A percentile compares a stretch with the other conserved stretches of the same genome.
Conservation (phyloP, 139 green algal species). For the Raphidocelis subcapitata region DNA sequence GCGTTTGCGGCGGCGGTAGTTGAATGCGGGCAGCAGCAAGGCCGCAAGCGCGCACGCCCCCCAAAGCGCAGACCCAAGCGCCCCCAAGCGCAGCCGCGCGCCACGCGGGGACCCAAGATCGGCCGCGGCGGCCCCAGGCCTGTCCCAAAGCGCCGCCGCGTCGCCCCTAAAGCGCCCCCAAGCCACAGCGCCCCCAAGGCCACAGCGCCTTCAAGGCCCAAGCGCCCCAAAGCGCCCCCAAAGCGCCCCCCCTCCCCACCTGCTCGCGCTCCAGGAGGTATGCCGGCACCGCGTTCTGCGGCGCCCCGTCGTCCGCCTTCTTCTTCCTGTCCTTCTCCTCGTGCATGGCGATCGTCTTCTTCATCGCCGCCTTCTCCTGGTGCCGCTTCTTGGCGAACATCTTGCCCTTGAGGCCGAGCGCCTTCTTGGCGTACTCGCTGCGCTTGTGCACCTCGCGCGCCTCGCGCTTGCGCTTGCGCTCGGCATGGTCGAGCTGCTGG, state of each 20-base stretch:
- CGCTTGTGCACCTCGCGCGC: constrained; percentile 92
- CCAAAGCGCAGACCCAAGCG: too few species aligned
- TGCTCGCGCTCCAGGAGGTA: constrained; percentile 99
- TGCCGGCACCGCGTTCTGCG: constrained; percentile 88
- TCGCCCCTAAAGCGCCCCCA: too few species aligned
- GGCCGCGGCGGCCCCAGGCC: too few species aligned
- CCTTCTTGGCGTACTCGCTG: constrained; percentile 76
- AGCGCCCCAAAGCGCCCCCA: too few species aligned
- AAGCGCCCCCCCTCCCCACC: constrained; percentile 35
- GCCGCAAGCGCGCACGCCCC: too few species aligned
- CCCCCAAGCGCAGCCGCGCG: too few species aligned
- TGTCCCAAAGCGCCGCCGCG: too few species aligned
- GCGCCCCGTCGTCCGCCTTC: constrained; percentile 85
- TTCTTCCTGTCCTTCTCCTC: constrained; percentile 92
- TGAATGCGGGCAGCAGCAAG: too few species aligned
- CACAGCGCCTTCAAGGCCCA: too few species aligned
- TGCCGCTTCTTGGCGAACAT: constrained; percentile 97
- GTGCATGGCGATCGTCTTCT: constrained; percentile 99
- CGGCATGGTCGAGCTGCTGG: constrained; percentile 82
- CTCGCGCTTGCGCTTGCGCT: constrained; percentile 94
- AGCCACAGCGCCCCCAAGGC: too few species aligned
- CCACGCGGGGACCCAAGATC: too few species aligned
- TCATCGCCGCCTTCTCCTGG: constrained; percentile 97
- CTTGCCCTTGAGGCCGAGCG: constrained; percentile 85
- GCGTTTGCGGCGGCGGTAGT: too few species aligned